Evolutionary conservation across 306 rosid species (phyloP).

Genomic region (Notholithocarpus densiflorus): DNA sequence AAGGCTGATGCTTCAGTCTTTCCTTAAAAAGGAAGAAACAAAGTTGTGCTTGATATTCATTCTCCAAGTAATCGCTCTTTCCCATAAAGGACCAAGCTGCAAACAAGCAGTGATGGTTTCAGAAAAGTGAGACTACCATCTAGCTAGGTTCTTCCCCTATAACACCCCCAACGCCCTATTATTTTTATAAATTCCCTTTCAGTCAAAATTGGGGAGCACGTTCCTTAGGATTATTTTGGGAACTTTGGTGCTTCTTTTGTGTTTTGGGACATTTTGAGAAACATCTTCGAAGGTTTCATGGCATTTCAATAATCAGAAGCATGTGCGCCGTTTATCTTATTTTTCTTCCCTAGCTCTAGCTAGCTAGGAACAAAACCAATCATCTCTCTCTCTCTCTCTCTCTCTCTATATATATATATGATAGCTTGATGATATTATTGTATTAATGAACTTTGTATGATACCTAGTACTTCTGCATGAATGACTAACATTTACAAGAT

Average conservation of each 20-base stretch:
- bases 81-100: background rate
- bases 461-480: too few relatives aligned
- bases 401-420: too few relatives aligned
- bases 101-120: background rate
- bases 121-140: background rate
- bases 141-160: background rate
- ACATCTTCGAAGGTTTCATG: background rate
- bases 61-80: background rate
- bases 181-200: background rate
- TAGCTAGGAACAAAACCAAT: background rate
- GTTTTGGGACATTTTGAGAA: background rate
- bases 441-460: too few relatives aligned
- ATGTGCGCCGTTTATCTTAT: too few relatives aligned
- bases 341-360: background rate
- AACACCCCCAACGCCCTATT: background rate
- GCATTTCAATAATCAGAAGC: background rate
- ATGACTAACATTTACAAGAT: too few relatives aligned
- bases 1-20: background rate
- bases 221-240: background rate
- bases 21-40: background rate
- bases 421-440: too few relatives aligned
- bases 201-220: background rate
- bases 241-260: background rate
- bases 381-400: too few relatives aligned
- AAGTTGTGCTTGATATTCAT: background rate